Base-by-base conservation (phyloP, 352 stramenopile species). In the Globisporangium nodosum region DNA sequence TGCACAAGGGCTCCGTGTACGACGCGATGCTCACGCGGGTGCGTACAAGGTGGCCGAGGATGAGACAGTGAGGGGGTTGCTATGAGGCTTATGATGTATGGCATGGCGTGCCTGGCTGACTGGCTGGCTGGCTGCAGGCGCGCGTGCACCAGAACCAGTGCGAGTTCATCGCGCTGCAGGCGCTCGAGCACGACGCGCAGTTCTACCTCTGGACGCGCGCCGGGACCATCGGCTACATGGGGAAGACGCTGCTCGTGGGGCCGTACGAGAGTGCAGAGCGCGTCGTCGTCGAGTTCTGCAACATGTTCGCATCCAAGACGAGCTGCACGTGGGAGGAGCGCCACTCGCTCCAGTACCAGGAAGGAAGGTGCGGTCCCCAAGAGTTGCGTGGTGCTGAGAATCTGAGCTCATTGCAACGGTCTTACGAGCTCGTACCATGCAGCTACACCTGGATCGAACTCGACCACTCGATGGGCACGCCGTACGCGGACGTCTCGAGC, bases 391-490 rank as follows among this genome's bases (percentile, higher is more conserved):
- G 24, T 27, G 24, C 24, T 27, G 1, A 27, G 24, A 27, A 27
- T 27, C 24, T 27, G 24, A 27, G 24, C 24, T 27, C 24, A 27
- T 27, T 37, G 33, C 33, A 37, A 37, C 33, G 33, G 35, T 42
- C 35, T 12, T 9, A 42, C 12, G 11, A 4, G 12, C 43, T 49
- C 18, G 9, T 30, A 6, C 21, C n/a, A 11, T 7, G 9, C 45
- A 90, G 80, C 52, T 90, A 77, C 66, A 87, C 74, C 55, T 90
- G 76, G 73, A 87, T 90, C 47, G 77, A 90, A 49, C 66, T 83
- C 12, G 66, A 85, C 40, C 78, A 87, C 60, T 82, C 69, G 7
- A 81, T 61, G 51, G 70, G 74, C 5, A 74, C 63, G 52, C 70
- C 61, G 9, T 81, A 79, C 43, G 65, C 70, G 13, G 71, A 81